Evolutionary conservation across 2,329 filamentous ascomycete species (phyloP), one percentile per base, ranked within the genome.

Genomic region (Cladosporium sp.): DNA sequence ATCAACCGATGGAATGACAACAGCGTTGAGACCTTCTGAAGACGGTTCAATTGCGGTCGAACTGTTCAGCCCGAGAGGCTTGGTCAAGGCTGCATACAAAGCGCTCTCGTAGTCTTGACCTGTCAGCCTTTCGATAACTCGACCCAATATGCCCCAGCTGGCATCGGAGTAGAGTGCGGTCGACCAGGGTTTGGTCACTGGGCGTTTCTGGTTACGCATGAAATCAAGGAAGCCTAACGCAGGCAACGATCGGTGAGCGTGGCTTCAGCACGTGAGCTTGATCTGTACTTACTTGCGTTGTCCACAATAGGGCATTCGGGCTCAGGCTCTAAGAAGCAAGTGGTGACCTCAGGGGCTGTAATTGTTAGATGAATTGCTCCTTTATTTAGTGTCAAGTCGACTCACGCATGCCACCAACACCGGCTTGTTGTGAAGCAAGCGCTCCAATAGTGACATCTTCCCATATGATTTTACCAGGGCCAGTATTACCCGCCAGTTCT

Each of bases 61-160:
- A 18, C 61, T 59, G 9, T 66, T 72, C 16, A 78, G 58, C 1
- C 65, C 64, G 7, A 77, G 62, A 2, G 72, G 70, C 22, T 66
- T 58, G 19, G 73, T 61, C 8, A 77, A 50, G 3, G 66, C 61
- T 2, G 69, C 58, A 13, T 69, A 50, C 2, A 77, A 53, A 0
- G 72, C 56, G 0, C 67, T 58, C 13, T 63, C 56, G 37, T 69
- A 74, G 0, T 62, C 56, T 40, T 69, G 65, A 2, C 68, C 66
- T 0, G 69, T 71, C 6, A 77, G 70, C 3, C 61, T 67, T 59
- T 69, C 74, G 35, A 68, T 62, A 22, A 63, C 71, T 62, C 67
- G 72, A 41, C 56, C 72, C 44, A 71, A 53, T 3, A 70, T 56
- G 45, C 65, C 64, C 37, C 67, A 73, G 1, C 62, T 63, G 4